Percentiles rank a stretch among this genome's conserved stretches.
These are phyloP conservation scores for Saccharata proteae DNA, from an alignment of 2,329 filamentous ascomycete genomes.

Conservation along the genomic window DNA sequence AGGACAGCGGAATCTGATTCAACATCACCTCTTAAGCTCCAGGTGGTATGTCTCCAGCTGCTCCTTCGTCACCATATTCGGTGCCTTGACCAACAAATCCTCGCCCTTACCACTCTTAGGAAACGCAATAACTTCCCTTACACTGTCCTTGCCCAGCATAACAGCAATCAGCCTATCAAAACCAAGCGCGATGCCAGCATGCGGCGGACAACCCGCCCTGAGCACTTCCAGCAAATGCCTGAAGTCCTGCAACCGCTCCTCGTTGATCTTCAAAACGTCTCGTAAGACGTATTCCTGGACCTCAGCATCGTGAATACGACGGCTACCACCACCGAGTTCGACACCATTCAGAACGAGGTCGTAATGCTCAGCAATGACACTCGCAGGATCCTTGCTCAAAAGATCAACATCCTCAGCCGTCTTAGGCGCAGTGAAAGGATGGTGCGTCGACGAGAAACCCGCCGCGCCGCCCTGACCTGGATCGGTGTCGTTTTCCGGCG, in stretches of 20 bases:
- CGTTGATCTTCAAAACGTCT: constrained; percentile 67
- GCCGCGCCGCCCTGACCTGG: constrained; percentile 72
- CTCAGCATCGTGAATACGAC: constrained; percentile 75
- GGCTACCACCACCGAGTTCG: constrained; percentile 84
- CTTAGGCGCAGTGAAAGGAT: constrained; percentile 87
- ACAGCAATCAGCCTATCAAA: constrained; percentile 80
- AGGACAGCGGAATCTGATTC: not conserved
- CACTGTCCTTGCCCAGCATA: constrained; percentile 62
- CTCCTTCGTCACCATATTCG: constrained; percentile 52
- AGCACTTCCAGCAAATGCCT: constrained; percentile 74
- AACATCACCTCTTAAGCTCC: constrained; percentile 12
- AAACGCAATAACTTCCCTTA: constrained; percentile 92
- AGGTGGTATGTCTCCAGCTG: constrained; percentile 50
- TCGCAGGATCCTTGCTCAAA: constrained; percentile 58
- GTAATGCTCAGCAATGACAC: constrained; percentile 76
- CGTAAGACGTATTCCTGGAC: constrained; percentile 79
- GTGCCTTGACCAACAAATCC: constrained; percentile 71
- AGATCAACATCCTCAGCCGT: constrained; percentile 59
- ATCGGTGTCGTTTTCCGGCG: constrained; percentile 49
- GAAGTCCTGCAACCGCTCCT: constrained; percentile 66
- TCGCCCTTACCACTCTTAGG: constrained; percentile 88
- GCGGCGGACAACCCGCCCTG: constrained; percentile 77
- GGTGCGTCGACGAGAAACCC: constrained; percentile 78
- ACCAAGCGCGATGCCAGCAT: constrained; percentile 84
- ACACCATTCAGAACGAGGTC: constrained; percentile 93